These are phyloP conservation scores for Backusella luteola DNA, from an alignment of 192 early-diverging fungal species.

Conservation along the genomic window DNA sequence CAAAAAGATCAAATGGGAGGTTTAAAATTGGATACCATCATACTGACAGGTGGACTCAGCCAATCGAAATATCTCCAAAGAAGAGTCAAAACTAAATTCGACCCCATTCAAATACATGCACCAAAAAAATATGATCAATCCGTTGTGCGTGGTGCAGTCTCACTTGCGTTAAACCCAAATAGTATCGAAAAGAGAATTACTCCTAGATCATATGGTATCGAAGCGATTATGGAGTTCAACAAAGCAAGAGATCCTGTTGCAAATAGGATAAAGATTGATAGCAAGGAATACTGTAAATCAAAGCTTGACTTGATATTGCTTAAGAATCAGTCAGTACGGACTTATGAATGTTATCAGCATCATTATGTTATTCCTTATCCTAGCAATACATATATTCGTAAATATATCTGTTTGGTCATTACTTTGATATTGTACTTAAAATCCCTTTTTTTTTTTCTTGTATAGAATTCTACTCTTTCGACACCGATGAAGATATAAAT, in stretches of 20 bases:
- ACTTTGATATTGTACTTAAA: neutral
- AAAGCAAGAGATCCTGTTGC: neutral
- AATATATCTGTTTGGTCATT: neutral
- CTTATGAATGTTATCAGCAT: neutral
- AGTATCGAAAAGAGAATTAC: conserved; percentile 8
- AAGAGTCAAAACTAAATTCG: conserved; percentile 39
- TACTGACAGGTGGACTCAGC: conserved; percentile 52
- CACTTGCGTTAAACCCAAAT: conserved; percentile 35
- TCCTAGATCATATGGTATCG: conserved; percentile 7
- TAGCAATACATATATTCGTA: conserved; percentile 6
- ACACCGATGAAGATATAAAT: neutral
- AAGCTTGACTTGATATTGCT: neutral
- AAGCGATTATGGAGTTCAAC: neutral
- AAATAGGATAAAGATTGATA: neutral
- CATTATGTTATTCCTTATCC: neutral
- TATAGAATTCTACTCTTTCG: neutral
- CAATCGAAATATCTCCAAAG: conserved; percentile 51
- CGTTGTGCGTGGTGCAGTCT: conserved; percentile 51
- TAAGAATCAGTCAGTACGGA: neutral
- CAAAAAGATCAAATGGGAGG: conserved; percentile 38
- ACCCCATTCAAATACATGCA: conserved; percentile 18
- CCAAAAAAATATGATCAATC: conserved; percentile 45
- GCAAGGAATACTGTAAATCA: neutral
- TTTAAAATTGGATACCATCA: conserved; percentile 34
- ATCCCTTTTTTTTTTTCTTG: neutral